Base-by-base conservation (phyloP, 1,284 basidiomycete species). In the Malassezia brasiliensis region DNA sequence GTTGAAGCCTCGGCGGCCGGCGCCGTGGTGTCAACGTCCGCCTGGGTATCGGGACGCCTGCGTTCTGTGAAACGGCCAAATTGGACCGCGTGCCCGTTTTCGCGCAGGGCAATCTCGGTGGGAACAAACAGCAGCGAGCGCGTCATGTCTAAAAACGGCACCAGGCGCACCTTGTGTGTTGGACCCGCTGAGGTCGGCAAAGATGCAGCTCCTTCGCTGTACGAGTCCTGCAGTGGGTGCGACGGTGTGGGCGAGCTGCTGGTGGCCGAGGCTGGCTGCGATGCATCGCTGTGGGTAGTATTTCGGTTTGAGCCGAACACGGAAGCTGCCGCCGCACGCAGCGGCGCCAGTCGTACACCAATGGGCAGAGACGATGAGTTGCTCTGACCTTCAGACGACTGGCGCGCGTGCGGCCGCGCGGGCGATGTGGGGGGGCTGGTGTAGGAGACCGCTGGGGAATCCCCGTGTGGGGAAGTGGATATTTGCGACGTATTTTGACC, bases 61-160 rank as follows among this genome's bases (percentile, higher is more conserved):
- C 42, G 39, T 12, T 56, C 53, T 1, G 48, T 28, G 36, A 50
- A 50, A 5, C 53, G 47, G 9, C 53, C 53, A 28, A 56, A 38
- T 17, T 51, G 53, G 3, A 56, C 42, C 17, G 19, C 77, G 0
- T 82, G 69, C 52, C 54, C 75, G 14, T 64, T 66, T 20, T 76
- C 65, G 2, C 59, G 78, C 61, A 90, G 80, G 74, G 94, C 89
- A 28, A 91, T 83, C 47, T 83, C 80, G 78, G 96, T 89, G 50
- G 91, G 87, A 48, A 96, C 90, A 77, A 96, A 96, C 55, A 87
- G 83, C 14, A 96, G 83, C 0, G 88, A 88, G 47, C 90, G 83
- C 15, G 87, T 83, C 12, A 85, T 84, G 72, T 96, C 90, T 67
- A 96, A 84, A 72, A 94, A 88, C 4, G 91, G 93, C 2, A 96